Conservation (phyloP, 2,329 filamentous ascomycete species). For the Neonectria faginata region DNA sequence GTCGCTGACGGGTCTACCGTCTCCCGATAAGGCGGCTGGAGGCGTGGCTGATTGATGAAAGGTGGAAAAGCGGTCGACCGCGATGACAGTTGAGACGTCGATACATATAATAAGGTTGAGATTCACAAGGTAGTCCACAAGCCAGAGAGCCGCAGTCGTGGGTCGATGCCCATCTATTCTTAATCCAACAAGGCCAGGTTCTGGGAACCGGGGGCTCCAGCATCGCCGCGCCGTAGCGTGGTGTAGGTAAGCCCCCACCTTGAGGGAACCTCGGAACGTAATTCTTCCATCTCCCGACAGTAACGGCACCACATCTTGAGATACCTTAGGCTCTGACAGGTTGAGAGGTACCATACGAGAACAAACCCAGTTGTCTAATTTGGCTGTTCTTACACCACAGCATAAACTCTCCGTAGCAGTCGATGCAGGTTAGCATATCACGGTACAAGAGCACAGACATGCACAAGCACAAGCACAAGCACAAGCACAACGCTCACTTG, state of each 20-base stretch:
- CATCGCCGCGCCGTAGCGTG: constrained; percentile 13
- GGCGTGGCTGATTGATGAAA: constrained; percentile 1
- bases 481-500: constrained; percentile 8
- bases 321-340: not conserved
- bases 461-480: constrained; percentile 14
- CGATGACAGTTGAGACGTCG: constrained; percentile 19
- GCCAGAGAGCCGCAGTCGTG: constrained; percentile 27
- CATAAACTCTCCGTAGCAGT: not conserved
- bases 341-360: not conserved
- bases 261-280: constrained; percentile 51
- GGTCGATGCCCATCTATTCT: constrained; percentile 35
- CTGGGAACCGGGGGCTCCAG: constrained; percentile 22
- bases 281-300: constrained; percentile 31
- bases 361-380: too few relatives aligned
- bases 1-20: constrained; percentile 15
- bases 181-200: constrained; percentile 31
- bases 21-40: constrained; percentile 6
- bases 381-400: not conserved
- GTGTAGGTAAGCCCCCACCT: constrained; percentile 21
- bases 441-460: constrained; percentile 13
- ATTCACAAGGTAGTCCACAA: constrained; percentile 25
- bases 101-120: constrained; percentile 8
- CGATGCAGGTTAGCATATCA: constrained; percentile 3
- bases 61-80: constrained; percentile 8
- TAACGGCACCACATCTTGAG: not conserved